Percentiles rank a stretch among this genome's conserved stretches.
These are phyloP conservation scores for Pseudogymnoascus sp. DNA, from an alignment of 2,329 filamentous ascomycete genomes.

Conservation along the genomic window DNA sequence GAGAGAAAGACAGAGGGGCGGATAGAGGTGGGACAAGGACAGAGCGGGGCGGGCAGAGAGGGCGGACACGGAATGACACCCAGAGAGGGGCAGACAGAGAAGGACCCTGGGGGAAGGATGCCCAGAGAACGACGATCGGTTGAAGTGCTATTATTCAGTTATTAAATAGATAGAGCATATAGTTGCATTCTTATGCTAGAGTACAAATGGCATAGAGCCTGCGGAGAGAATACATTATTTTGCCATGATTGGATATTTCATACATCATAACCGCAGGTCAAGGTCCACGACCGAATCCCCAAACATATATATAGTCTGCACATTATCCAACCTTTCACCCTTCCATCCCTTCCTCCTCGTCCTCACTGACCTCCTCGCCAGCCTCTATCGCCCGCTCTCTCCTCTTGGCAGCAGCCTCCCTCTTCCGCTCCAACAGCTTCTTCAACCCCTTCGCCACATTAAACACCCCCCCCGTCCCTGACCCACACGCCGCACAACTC, in stretches of 20 bases:
- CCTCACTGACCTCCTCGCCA: slow-evolving; percentile 41
- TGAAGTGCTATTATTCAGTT: too few species aligned
- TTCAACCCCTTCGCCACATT: slow-evolving; percentile 78
- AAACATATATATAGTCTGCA: too few species aligned
- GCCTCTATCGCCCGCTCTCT: slow-evolving; percentile 43
- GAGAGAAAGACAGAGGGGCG: too few species aligned
- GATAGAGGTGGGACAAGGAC: too few species aligned
- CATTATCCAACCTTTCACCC: not conserved
- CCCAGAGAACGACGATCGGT: too few species aligned
- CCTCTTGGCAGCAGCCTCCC: slow-evolving; percentile 45
- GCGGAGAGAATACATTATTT: not conserved
- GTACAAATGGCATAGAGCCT: too few species aligned
- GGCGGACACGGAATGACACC: too few species aligned
- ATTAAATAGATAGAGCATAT: too few species aligned
- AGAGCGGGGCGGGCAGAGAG: too few species aligned
- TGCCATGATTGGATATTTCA: not conserved
- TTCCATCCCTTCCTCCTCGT: slow-evolving; percentile 27
- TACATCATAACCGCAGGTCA: not conserved
- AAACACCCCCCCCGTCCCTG: slow-evolving; percentile 82
- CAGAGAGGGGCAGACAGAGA: too few species aligned
- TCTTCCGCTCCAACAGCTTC: slow-evolving; percentile 62
- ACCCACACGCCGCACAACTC: slow-evolving; percentile 75
- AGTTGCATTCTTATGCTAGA: too few species aligned
- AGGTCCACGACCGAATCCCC: not conserved
- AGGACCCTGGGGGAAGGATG: too few species aligned